A percentile compares a stretch with the other conserved stretches of the same genome.
Conservation (phyloP, 2,329 filamentous ascomycete genomes). For the Penicillium nordicum region DNA sequence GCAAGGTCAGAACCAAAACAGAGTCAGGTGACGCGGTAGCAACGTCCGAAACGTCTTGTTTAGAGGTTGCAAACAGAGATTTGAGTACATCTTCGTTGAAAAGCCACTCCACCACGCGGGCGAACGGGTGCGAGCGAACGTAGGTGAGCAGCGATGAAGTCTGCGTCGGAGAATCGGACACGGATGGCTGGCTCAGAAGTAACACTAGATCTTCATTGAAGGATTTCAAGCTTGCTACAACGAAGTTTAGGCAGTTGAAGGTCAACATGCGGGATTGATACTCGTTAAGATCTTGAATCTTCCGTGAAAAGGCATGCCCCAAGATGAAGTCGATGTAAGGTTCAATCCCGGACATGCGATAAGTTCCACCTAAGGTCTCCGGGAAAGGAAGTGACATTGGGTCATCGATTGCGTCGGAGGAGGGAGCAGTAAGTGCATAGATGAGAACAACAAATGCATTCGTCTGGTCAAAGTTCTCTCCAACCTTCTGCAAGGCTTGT, state of each 20-base stretch:
- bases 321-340: conserved; percentile 89
- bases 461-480: conserved; percentile 77
- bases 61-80: conserved; percentile 72
- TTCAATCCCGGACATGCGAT: conserved; percentile 81
- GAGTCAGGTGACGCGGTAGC: conserved; percentile 72
- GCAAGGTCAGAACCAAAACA: conserved; percentile 72
- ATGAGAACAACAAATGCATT: conserved; percentile 79
- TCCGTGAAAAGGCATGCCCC: conserved; percentile 70
- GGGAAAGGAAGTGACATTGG: conserved; percentile 81
- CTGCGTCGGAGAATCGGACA: conserved; percentile 71
- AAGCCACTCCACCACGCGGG: conserved; percentile 95
- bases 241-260: conserved; percentile 79
- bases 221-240: conserved; percentile 70
- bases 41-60: conserved; percentile 70
- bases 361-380: conserved; percentile 73
- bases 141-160: conserved; percentile 75
- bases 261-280: conserved; percentile 70
- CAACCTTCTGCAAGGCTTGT: conserved; percentile 69
- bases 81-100: conserved; percentile 87
- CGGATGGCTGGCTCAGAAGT: conserved; percentile 72
- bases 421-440: conserved; percentile 65
- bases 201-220: conserved; percentile 95
- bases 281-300: conserved; percentile 63
- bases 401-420: conserved; percentile 46
- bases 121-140: conserved; percentile 84